These are phyloP conservation scores for Coemansia sp. DNA, from an alignment of 192 early-diverging fungal genomes.

Conservation along the genomic window DNA sequence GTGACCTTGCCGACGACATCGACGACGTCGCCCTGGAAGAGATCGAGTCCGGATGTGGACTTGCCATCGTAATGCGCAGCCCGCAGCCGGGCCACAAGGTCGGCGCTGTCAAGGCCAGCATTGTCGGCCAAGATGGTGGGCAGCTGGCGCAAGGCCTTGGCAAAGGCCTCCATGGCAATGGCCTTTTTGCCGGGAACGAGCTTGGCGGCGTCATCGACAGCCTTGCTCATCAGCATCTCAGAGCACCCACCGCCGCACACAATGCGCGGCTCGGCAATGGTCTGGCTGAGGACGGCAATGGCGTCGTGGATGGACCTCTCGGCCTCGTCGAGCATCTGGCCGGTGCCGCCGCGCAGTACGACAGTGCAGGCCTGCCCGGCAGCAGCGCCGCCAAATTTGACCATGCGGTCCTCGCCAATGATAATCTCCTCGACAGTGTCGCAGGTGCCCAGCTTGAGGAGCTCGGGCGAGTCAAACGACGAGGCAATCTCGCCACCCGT, in stretches of 20 bases:
- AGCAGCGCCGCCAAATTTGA: constrained; percentile 94
- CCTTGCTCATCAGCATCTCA: constrained; percentile 97
- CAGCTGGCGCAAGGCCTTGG: constrained; percentile 90
- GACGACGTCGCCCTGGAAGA: constrained; percentile 74
- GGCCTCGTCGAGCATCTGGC: constrained; percentile 94
- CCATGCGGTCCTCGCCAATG: constrained; percentile 96
- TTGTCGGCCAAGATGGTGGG: constrained; percentile 98
- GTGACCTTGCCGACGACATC: constrained; percentile 86
- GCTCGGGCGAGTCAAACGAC: constrained; percentile 96
- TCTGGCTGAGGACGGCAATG: constrained; percentile 91
- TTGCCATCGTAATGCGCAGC: constrained; percentile 91
- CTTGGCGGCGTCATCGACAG: constrained; percentile 90
- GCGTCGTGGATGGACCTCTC: constrained; percentile 98
- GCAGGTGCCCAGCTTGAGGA: constrained; percentile 92
- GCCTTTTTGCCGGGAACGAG: constrained; percentile 93
- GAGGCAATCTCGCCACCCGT: constrained; percentile 98
- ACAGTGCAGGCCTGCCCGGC: constrained; percentile 98
- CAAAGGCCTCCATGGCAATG: constrained; percentile 93
- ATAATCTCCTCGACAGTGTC: constrained; percentile 97
- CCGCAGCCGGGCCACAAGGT: constrained; percentile 87
- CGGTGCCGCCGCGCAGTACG: constrained; percentile 92
- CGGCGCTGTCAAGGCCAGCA: constrained; percentile 92
- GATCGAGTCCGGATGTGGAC: constrained; percentile 76
- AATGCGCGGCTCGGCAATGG: constrained; percentile 89
- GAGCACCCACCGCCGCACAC: constrained; percentile 95